Evolutionary conservation across 306 rosid genomes (phyloP), one percentile per base, ranked within the genome.

Genomic region (Begonia fuchsioides): DNA sequence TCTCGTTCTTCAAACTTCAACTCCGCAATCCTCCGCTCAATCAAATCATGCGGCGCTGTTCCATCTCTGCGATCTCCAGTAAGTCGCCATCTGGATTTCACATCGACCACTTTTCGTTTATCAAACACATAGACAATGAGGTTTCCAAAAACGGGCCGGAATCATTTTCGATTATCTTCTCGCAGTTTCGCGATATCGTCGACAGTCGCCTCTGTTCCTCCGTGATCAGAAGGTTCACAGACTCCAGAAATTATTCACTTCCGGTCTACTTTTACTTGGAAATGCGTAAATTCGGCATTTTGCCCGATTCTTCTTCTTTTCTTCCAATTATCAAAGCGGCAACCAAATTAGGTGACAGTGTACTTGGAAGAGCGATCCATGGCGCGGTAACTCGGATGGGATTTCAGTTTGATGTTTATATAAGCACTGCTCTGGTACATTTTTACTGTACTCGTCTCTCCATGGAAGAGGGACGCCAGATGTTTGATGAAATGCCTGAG

Each of bases 401-500:
- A 16, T 32, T 57, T 15, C 17, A 46, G 18, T 38, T 9, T 17
- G 61, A 47, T 57, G 53, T 57, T 14, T 57, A 57, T 40, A 17
- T 20, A 38, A 57, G 40, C 46, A 57, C 61, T 13, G 61, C 53
- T 57, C 46, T 57, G n/a, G 46, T 57, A 15, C 61, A 57, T 17
- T 15, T 57, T 53, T 57, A 57, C 2, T 46, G 47, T 8, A 16
- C 61, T 17, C 47, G 61, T 47, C 8, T 46, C 45, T 56, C 53
- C 15, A 47, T 38, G 2, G 38, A 17, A 1, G 53, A 57, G 38
- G 62, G 53, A 7, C 48, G 16, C 12, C 53, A 48, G 38, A 11
- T 57, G 53, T 57, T 57, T 39, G 62, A 45, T 17, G 38, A 57
- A 35, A 57, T 47, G 62, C 54, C 47, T 15, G 40, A 48, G 8